Evolutionary conservation across 2,329 filamentous ascomycete genomes (phyloP), one percentile per base, ranked within the genome.

Genomic region (Monosporascus sp.): DNA sequence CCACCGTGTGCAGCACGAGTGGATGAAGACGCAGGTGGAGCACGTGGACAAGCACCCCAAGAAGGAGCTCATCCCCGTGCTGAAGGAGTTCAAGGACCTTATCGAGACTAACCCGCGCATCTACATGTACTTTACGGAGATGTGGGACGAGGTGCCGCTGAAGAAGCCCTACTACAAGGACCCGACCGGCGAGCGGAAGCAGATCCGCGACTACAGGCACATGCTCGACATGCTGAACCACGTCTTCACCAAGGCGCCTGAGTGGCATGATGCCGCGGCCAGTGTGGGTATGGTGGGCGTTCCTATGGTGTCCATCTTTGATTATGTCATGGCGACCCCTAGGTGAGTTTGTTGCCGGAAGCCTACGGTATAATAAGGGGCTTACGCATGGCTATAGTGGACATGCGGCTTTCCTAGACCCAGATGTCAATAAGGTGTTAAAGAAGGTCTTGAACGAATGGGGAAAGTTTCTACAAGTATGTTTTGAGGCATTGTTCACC

Each of bases 221-320:
- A 84, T 90, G 81, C 74, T 90, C 20, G 70, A 74, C 22, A 75
- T 88, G 8, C 72, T 90, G 49, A 88, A 89, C 63, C 79, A 87
- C 57, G 71, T 80, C 52, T 73, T 82, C 47, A 70, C 69, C 20
- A 67, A 68, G 15, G 78, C 78, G 4, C 79, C 79, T 1, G 73
- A 77, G 58, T 80, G 77, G 78, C 79, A 74, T 0, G 74, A 80
- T 53, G 74, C 75, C 4, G 79, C 76, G 0, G 73, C 76, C 59
- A 72, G 70, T 15, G 76, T 75, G 15, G 77, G 77, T 18, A 74
- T 80, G 67, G 78, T 81, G 0, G 78, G 77, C 0, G 77, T 81
- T n/a, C 78, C 78, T 3, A 74, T 81, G 68, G 71, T 71, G 55
- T 75, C 75, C 7, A 68, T 81, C 3, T 75, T 81, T n/a, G 77